These are phyloP conservation scores for Chenopodium suecicum DNA, from an alignment of 148 eudicot species.

Conservation along the genomic window DNA sequence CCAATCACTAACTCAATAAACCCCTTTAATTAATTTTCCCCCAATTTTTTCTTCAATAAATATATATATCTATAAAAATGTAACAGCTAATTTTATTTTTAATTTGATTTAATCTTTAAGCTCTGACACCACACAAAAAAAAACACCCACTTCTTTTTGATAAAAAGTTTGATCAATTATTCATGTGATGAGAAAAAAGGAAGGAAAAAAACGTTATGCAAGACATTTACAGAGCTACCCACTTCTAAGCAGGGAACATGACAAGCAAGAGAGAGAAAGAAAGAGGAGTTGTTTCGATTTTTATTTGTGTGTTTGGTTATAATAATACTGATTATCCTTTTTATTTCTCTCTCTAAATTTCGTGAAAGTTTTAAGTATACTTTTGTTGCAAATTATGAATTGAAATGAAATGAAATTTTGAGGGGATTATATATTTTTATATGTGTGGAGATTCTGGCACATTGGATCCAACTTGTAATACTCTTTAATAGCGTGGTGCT, in stretches of 20 bases:
- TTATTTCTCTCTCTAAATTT: background rate
- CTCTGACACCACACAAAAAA: constrained; percentile 28
- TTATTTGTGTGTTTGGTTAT: constrained; percentile 3
- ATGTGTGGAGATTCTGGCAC: no score
- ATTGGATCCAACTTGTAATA: no score
- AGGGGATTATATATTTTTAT: no score
- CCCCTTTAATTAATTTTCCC: background rate
- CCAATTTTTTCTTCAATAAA: background rate
- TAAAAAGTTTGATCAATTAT: constrained; percentile 21
- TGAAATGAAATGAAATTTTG: no score
- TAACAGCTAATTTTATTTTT: background rate
- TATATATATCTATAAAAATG: constrained; percentile 10
- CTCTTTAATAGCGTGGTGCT: no score
- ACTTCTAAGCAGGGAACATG: constrained; percentile 25
- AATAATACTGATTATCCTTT: no score
- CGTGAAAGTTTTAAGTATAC: background rate
- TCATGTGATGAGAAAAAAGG: constrained; percentile 30
- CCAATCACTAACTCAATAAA: background rate
- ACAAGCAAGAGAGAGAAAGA: constrained; percentile 19
- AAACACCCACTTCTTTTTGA: background rate
- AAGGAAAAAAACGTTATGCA: background rate
- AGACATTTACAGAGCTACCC: constrained; percentile 26
- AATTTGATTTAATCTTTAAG: constrained; percentile 17
- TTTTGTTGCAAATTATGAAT: background rate
- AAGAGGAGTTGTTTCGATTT: background rate